phyloP scores from a whole-genome alignment of 2,329 filamentous ascomycete genomes.

The Cercospora canescens region DNA sequence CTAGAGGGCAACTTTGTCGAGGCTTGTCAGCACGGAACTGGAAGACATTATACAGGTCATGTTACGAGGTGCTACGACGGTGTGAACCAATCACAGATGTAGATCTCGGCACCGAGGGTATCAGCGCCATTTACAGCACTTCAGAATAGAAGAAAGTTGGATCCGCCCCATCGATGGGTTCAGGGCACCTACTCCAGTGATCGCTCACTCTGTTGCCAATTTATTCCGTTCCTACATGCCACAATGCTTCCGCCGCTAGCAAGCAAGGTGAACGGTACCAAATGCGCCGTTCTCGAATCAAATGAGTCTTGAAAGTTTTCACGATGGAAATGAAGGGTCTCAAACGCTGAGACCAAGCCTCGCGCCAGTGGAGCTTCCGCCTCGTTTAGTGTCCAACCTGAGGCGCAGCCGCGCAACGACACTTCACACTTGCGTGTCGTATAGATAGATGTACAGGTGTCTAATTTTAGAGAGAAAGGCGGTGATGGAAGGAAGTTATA shows the following conservation, averaged over 20 bases:
- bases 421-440: background rate
- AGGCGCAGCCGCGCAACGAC: background rate
- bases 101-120: too few relatives aligned
- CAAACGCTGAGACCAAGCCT: background rate
- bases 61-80: too few relatives aligned
- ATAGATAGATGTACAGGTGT: background rate
- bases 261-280: too few relatives aligned
- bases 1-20: background rate
- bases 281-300: background rate
- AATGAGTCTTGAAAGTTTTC: background rate
- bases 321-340: background rate
- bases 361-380: background rate
- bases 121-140: too few relatives aligned
- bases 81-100: too few relatives aligned
- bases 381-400: background rate
- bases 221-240: too few relatives aligned
- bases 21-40: background rate
- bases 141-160: too few relatives aligned
- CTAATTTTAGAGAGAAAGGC: background rate
- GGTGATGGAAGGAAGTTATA: background rate
- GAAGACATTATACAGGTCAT: too few relatives aligned
- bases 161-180: too few relatives aligned
- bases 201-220: too few relatives aligned
- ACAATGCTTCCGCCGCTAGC: too few relatives aligned
- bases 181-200: too few relatives aligned